Evolutionary conservation across 2,329 filamentous ascomycete species (phyloP).

Genomic region (Colletotrichum sp.): DNA sequence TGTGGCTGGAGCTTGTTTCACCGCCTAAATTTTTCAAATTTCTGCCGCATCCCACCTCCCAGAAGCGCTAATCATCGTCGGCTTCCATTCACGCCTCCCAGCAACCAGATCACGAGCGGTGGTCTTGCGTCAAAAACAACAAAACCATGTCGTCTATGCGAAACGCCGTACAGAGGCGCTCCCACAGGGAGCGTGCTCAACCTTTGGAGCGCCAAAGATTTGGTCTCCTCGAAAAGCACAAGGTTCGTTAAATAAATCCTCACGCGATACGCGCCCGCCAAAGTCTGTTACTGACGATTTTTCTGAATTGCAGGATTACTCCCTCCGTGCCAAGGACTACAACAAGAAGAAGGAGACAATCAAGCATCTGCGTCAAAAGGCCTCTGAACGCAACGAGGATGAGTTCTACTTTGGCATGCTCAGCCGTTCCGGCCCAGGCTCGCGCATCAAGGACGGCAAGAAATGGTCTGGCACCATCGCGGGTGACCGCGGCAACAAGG

Average conservation of each 20-base stretch:
- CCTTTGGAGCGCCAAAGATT: slow-evolving; percentile 82
- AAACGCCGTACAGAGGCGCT: slow-evolving; percentile 76
- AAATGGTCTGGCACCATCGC: slow-evolving; percentile 59
- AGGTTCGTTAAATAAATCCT: slow-evolving; percentile 52
- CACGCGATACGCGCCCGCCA: neutral
- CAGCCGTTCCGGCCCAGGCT: slow-evolving; percentile 60
- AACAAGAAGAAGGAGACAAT: slow-evolving; percentile 68
- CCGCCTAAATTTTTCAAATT: slow-evolving; percentile 24
- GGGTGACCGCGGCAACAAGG: slow-evolving; percentile 61
- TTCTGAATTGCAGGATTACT: slow-evolving; percentile 56
- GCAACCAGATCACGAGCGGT: neutral
- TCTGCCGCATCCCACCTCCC: slow-evolving; percentile 21
- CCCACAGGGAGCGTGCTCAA: slow-evolving; percentile 90
- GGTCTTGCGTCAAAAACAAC: neutral
- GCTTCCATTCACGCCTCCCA: neutral
- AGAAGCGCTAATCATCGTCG: neutral
- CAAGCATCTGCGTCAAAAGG: slow-evolving; percentile 64
- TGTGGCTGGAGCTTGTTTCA: slow-evolving; percentile 10
- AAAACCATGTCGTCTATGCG: slow-evolving; percentile 56
- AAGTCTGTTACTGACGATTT: neutral
- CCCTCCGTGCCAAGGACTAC: slow-evolving; percentile 68
- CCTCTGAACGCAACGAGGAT: slow-evolving; percentile 70
- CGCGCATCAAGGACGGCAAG: slow-evolving; percentile 51
- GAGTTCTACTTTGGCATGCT: slow-evolving; percentile 77
- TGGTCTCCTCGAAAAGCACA: slow-evolving; percentile 95